Base-by-base conservation (phyloP, 306 rosid species). In the Biancaea sappan region DNA sequence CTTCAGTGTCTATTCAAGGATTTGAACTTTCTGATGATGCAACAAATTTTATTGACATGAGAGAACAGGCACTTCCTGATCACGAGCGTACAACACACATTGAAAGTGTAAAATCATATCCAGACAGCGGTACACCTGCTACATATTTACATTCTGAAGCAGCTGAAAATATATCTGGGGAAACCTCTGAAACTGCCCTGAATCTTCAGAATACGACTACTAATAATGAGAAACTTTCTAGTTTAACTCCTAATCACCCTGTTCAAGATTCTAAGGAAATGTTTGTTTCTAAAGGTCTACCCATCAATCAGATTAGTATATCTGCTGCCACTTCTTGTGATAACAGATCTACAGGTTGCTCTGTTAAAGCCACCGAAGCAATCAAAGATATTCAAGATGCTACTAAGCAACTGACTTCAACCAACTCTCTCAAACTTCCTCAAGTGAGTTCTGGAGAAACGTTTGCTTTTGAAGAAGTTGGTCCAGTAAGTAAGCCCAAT, bases 11-110 rank as follows among this genome's bases (percentile, higher is more conserved):
- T 51, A 79, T 90, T 78, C 97, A 88, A 80, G 88, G 72, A 75
- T 87, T 83, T 84, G 98, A 95, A 80, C 83, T 88, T 78, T 87
- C 79, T 66, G 99, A 90, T 66, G 91, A 88, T 79, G 91, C 96
- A 47, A 74, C 83, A 35, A 88, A 87, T 79, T 87, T 77, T 71
- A 68, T 86, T 79, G 93, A 90, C 86, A 37, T 83, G 86, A 53
- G 76, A 38, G 90, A 87, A 35, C 86, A 79, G 80, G 69, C 37
- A n/a, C 78, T 64, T 81, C 82, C 82, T 79, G 83, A 77, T 79
- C 77, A 59, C 38, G 86, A 37, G 40, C 77, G 59, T 58, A 75
- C 43, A 26, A 68, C 79, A 46, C 80, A 54, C 24, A 22, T 16
- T 85, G 91, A 79, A 50, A 76, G 64, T 61, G 70, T 68, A 25